Percentiles rank a stretch among this genome's conserved stretches.
Conservation (phyloP, 169 alveolate genomes). For the Cardiosporidium cionae region DNA sequence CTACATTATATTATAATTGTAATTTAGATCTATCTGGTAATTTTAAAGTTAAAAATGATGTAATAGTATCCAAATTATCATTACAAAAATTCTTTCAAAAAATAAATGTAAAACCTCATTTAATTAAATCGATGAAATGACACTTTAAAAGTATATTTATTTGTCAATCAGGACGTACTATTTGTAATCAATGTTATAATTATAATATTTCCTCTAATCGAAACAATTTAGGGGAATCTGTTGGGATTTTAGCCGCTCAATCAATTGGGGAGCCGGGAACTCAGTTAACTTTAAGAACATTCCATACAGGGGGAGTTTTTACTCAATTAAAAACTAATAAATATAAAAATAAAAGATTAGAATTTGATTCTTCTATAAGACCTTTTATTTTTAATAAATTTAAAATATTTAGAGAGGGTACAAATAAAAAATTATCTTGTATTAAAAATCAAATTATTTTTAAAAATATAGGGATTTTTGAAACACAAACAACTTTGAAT, state of each 20-base stretch:
- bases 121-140: not conserved
- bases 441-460: not conserved
- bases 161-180: constrained; percentile 21
- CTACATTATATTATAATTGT: not conserved
- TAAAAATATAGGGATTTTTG: not conserved
- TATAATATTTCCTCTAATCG: not conserved
- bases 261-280: constrained; percentile 46
- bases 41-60: not conserved
- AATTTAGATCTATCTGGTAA: not conserved
- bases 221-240: constrained; percentile 12
- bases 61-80: too few species aligned
- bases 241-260: constrained; percentile 33
- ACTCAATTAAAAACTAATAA: not conserved
- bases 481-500: not conserved
- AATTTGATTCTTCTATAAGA: constrained; percentile 2
- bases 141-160: constrained; percentile 8
- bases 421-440: not conserved
- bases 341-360: not conserved
- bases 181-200: constrained; percentile 20
- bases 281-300: constrained; percentile 37
- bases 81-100: not conserved
- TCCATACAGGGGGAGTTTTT: constrained; percentile 37
- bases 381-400: not conserved
- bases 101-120: not conserved
- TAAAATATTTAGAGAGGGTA: not conserved